phyloP scores from a whole-genome alignment of 2,329 filamentous ascomycete species.

The Colletotrichum sp. region DNA sequence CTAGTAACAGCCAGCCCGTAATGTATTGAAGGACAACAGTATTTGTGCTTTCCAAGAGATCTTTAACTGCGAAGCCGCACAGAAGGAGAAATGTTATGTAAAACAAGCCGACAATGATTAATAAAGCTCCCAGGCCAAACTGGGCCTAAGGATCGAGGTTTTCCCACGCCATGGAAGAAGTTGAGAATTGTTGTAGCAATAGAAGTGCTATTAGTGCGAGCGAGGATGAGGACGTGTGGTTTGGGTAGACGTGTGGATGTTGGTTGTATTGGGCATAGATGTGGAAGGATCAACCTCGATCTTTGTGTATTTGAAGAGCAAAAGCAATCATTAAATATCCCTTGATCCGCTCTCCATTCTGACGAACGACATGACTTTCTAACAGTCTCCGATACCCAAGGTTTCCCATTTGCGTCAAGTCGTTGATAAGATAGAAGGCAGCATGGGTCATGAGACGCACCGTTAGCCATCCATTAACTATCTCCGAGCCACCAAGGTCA shows the following conservation, averaged over 20 bases:
- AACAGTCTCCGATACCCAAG: rapidly evolving
- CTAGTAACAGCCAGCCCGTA: background rate
- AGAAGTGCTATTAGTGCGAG: background rate
- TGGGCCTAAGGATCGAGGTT: no score
- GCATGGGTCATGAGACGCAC: background rate
- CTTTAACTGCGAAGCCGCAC: background rate
- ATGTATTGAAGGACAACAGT: background rate
- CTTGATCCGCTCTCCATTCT: background rate
- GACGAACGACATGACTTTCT: background rate
- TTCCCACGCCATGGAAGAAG: rapidly evolving
- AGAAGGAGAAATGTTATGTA: no score
- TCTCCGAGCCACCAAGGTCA: background rate
- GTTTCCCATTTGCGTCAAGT: background rate
- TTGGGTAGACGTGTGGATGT: rapidly evolving
- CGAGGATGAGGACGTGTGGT: rapidly evolving
- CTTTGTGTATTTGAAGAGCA: rapidly evolving
- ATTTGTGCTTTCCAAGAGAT: background rate
- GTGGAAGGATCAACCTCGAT: background rate
- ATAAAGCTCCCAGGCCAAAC: no score
- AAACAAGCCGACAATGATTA: no score
- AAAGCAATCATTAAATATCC: background rate
- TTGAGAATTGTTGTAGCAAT: rapidly evolving
- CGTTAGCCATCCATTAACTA: background rate
- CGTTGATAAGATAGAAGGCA: background rate
- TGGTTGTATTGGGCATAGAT: background rate